Conservation (phyloP, 2,329 filamentous ascomycete genomes). For the Penicillium capsulatum region DNA sequence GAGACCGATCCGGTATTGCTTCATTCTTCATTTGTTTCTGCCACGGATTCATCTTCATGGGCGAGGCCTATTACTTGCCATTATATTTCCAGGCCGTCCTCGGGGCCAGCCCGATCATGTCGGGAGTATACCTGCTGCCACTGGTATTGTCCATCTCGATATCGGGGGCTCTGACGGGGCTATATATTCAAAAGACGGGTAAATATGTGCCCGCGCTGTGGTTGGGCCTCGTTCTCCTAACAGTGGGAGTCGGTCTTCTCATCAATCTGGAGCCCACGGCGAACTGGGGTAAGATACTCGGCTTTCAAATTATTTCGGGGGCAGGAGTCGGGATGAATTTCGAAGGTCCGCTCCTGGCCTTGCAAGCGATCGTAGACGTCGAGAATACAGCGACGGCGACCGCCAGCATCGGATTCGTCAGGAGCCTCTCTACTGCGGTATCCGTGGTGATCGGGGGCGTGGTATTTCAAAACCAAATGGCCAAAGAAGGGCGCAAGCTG, state of each 20-base stretch:
- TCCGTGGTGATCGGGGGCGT: slow-evolving; percentile 57
- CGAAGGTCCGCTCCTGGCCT: slow-evolving; percentile 58
- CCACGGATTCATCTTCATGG: slow-evolving; percentile 74
- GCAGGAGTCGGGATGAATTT: slow-evolving; percentile 61
- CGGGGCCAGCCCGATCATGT: slow-evolving; percentile 63
- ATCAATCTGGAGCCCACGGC: slow-evolving; percentile 54
- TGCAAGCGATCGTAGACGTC: slow-evolving; percentile 59
- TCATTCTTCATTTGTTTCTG: slow-evolving; percentile 64
- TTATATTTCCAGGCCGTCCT: slow-evolving; percentile 79
- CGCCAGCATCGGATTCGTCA: slow-evolving; percentile 57
- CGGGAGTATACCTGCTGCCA: slow-evolving; percentile 70
- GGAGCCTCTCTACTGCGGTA: slow-evolving; percentile 55
- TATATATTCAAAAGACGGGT: slow-evolving; percentile 70
- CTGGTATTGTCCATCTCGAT: slow-evolving; percentile 65
- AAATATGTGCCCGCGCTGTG: slow-evolving; percentile 60
- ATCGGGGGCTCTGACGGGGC: slow-evolving; percentile 56
- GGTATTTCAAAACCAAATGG: slow-evolving; percentile 41
- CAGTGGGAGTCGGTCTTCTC: slow-evolving; percentile 63
- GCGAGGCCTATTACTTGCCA: slow-evolving; percentile 72
- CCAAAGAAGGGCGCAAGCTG: slow-evolving; percentile 22
- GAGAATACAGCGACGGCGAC: slow-evolving; percentile 61
- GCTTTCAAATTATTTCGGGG: slow-evolving; percentile 57
- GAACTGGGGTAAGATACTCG: slow-evolving; percentile 48
- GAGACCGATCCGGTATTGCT: slow-evolving; percentile 60
- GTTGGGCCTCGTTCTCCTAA: slow-evolving; percentile 55